These are phyloP conservation scores for Tilletia indica DNA, from an alignment of 1,284 basidiomycete species.

Conservation along the genomic window DNA sequence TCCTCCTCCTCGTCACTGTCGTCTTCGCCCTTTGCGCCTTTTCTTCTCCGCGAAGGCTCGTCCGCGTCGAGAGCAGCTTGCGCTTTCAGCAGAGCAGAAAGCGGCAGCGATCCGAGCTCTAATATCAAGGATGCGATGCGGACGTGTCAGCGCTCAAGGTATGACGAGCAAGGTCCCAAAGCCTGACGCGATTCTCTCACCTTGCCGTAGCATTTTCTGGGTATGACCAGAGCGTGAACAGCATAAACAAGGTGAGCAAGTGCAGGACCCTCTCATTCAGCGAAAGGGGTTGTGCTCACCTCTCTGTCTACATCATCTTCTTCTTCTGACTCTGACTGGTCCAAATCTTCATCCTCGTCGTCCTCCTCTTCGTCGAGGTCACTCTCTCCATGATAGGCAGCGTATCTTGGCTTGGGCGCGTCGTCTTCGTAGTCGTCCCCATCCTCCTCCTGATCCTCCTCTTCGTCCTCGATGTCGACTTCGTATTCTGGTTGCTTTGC, in stretches of 20 bases:
- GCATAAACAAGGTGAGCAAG: too few species aligned
- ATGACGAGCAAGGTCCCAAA: background rate
- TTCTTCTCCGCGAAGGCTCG: background rate
- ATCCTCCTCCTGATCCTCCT: background rate
- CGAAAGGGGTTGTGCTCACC: background rate
- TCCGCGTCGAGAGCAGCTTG: background rate
- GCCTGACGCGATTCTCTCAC: background rate
- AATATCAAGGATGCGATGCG: background rate
- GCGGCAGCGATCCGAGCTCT: constrained; percentile 3
- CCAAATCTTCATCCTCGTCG: constrained; percentile 16
- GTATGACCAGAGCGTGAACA: too few species aligned
- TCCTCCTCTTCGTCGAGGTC: constrained; percentile 36
- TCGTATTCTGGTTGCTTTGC: background rate
- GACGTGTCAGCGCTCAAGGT: background rate
- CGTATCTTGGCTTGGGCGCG: constrained; percentile 34
- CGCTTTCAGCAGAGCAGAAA: background rate
- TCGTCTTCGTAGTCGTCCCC: constrained; percentile 52
- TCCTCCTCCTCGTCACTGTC: background rate
- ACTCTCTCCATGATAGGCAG: constrained; percentile 2
- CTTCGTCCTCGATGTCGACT: background rate
- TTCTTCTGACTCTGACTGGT: constrained; percentile 21
- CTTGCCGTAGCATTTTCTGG: too few species aligned
- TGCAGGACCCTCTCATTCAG: too few species aligned
- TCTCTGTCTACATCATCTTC: constrained; percentile 27
- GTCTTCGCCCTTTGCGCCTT: background rate